A percentile compares a stretch with the other conserved stretches of the same genome.
phyloP scores from a whole-genome alignment of 352 stramenopile genomes.

The Hyaloperonospora brassicae region DNA sequence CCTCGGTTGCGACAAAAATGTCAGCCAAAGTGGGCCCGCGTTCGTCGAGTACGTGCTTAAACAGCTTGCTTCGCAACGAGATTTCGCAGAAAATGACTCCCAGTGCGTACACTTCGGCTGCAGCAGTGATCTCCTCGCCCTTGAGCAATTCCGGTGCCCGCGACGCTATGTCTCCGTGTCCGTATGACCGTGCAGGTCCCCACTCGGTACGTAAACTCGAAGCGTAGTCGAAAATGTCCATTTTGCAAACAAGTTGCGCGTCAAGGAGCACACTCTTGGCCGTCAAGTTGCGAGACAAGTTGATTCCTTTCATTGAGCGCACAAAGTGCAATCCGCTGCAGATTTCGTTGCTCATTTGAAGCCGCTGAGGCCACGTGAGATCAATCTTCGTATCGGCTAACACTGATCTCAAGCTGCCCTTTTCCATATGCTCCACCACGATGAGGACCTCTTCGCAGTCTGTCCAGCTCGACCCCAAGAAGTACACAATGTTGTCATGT shows the following conservation, averaged over 20 bases:
- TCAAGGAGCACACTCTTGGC: slow-evolving; percentile 52
- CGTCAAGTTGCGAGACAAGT: slow-evolving; percentile 45
- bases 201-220: slow-evolving; percentile 37
- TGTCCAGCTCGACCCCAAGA: slow-evolving; percentile 52
- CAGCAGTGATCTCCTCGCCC: slow-evolving; percentile 32
- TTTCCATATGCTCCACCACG: slow-evolving; percentile 71
- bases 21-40: slow-evolving; percentile 49
- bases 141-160: slow-evolving; percentile 53
- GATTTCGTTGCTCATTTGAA: slow-evolving; percentile 49
- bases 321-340: slow-evolving; percentile 43
- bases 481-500: slow-evolving; percentile 60
- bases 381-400: slow-evolving; percentile 40
- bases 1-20: slow-evolving; percentile 51
- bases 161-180: slow-evolving; percentile 46
- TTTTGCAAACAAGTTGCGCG: slow-evolving; percentile 54
- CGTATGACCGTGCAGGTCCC: slow-evolving; percentile 37
- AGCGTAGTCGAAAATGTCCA: slow-evolving; percentile 70
- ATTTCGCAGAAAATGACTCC: slow-evolving; percentile 73
- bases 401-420: slow-evolving; percentile 51
- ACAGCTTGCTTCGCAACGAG: slow-evolving; percentile 36
- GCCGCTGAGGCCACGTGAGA: slow-evolving; percentile 41
- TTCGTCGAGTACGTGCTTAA: slow-evolving; percentile 36
- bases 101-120: slow-evolving; percentile 61
- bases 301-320: slow-evolving; percentile 28
- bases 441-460: slow-evolving; percentile 55